Percentiles rank a stretch among this genome's conserved stretches.
Evolutionary conservation across 495 filamentous ascomycete species (phyloP).

Genomic region (Xylaria curta): DNA sequence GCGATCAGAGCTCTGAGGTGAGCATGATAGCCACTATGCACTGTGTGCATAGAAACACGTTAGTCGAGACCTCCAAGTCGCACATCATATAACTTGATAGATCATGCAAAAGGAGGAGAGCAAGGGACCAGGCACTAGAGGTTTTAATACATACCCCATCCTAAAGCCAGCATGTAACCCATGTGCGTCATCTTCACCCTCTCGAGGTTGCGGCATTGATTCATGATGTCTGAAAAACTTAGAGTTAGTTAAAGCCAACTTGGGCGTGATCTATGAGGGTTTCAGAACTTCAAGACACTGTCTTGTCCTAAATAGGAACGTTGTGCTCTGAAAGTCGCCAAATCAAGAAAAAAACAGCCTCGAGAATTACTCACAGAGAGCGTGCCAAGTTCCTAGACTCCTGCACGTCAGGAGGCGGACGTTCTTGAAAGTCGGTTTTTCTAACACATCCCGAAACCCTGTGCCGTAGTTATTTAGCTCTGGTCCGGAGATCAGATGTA

Average conservation of each 20-base stretch:
- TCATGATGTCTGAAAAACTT: neutral
- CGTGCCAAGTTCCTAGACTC: constrained; percentile 6
- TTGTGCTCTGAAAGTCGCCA: too few species aligned
- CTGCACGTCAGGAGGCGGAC: constrained; percentile 6
- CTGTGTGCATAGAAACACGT: too few species aligned
- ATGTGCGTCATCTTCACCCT: constrained; percentile 9
- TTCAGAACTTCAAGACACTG: too few species aligned
- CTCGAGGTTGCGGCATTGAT: constrained; percentile 13
- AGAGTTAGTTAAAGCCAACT: too few species aligned
- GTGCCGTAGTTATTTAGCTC: neutral
- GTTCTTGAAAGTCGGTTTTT: neutral
- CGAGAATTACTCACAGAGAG: neutral
- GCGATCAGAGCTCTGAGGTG: neutral
- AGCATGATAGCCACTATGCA: neutral
- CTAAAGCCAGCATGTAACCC: neutral
- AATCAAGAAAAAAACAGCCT: too few species aligned
- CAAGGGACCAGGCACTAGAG: too few species aligned
- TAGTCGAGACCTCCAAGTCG: too few species aligned
- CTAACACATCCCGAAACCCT: neutral
- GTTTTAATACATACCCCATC: neutral
- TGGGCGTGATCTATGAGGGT: too few species aligned
- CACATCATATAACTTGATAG: too few species aligned
- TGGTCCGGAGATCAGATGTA: constrained; percentile 6
- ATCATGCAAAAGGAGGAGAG: too few species aligned
- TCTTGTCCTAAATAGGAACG: too few species aligned